Conservation (phyloP, 176 grass and related monocot species). For the Pontederia crassipes region DNA sequence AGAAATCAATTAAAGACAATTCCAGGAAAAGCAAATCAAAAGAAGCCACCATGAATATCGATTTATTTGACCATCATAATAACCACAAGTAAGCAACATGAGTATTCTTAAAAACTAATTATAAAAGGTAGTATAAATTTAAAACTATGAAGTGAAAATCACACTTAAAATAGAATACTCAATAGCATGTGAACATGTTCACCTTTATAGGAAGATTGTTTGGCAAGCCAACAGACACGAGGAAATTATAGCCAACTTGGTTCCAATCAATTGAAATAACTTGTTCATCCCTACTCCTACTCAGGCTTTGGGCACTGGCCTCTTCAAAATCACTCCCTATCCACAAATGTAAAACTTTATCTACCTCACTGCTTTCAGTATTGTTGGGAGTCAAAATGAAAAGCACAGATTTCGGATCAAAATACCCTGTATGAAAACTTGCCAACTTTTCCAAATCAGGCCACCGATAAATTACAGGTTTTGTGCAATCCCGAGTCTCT, state of each 20-base stretch:
- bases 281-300: not conserved
- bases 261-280: slow-evolving; percentile 14
- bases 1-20: too few relatives aligned
- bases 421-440: slow-evolving; percentile 41
- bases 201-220: slow-evolving; percentile 12
- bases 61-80: too few relatives aligned
- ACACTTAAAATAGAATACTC: too few relatives aligned
- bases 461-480: slow-evolving; percentile 56
- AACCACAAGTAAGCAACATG: too few relatives aligned
- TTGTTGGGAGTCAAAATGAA: slow-evolving; percentile 56
- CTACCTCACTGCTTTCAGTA: not conserved
- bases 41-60: too few relatives aligned
- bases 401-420: slow-evolving; percentile 75
- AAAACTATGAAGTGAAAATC: too few relatives aligned
- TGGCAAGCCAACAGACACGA: not conserved
- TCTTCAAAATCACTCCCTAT: slow-evolving; percentile 4
- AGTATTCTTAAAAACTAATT: too few relatives aligned
- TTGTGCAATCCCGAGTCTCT: slow-evolving; percentile 15
- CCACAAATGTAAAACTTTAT: not conserved
- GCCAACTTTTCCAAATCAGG: slow-evolving; percentile 68
- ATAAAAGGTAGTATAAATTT: too few relatives aligned
- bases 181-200: too few relatives aligned
- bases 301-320: not conserved
- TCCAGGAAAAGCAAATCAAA: too few relatives aligned
- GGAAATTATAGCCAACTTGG: slow-evolving; percentile 15